phyloP scores from a whole-genome alignment of 768 basidiomycete species.

The Melanogaster broomeanus region DNA sequence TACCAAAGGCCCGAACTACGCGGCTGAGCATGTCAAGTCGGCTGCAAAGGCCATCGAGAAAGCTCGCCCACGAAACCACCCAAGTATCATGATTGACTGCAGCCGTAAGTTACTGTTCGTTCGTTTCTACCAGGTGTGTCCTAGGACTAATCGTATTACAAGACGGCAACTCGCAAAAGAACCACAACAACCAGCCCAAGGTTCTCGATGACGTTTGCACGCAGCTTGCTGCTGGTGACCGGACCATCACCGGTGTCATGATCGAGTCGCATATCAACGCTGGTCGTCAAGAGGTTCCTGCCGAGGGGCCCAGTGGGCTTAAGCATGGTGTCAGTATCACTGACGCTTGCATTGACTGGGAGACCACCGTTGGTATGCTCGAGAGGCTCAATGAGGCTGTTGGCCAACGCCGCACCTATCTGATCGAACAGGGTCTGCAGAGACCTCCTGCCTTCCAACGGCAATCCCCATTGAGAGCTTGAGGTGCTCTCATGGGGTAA shows the following conservation, averaged over 20 bases:
- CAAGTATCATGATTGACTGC: constrained; percentile 88
- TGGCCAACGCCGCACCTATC: constrained; percentile 23
- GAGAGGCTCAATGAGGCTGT: constrained; percentile 60
- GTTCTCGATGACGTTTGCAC: constrained; percentile 69
- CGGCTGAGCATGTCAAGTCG: constrained; percentile 65
- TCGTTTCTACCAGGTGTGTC: background rate
- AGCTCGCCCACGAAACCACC: constrained; percentile 50
- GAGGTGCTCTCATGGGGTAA: background rate
- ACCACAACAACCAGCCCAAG: constrained; percentile 89
- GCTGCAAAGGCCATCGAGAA: constrained; percentile 67
- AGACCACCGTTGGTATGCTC: constrained; percentile 74
- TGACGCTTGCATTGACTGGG: constrained; percentile 91
- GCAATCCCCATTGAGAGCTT: constrained; percentile 9
- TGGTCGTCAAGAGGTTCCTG: constrained; percentile 88
- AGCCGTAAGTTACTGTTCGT: constrained; percentile 53
- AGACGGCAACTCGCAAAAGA: constrained; percentile 97
- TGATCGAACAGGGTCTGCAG: constrained; percentile 26
- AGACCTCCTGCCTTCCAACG: constrained; percentile 31
- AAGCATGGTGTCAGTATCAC: constrained; percentile 88
- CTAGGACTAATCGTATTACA: background rate
- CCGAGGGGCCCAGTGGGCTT: constrained; percentile 62
- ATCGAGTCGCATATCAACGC: constrained; percentile 93
- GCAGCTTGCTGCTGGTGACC: constrained; percentile 72
- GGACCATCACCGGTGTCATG: constrained; percentile 91
- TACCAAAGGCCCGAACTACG: constrained; percentile 87